Evolutionary conservation across 2,329 filamentous ascomycete genomes (phyloP).

Genomic region (Sclerotinia minor): DNA sequence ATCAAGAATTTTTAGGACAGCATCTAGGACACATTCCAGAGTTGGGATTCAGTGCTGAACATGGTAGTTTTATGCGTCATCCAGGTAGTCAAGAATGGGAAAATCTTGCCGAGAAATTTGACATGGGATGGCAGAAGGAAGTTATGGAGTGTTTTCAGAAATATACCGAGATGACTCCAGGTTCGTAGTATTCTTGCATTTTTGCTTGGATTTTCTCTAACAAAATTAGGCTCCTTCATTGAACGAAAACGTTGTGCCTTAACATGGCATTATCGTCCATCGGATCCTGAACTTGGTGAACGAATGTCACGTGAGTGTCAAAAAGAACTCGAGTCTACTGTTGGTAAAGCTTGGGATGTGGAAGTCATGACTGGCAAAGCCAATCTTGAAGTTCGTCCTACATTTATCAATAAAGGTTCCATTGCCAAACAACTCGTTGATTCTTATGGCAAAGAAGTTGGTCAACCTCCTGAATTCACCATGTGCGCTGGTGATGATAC

Average conservation of each 20-base stretch:
- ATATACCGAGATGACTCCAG: constrained; percentile 83
- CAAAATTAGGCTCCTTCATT: constrained; percentile 72
- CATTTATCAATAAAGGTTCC: constrained; percentile 97
- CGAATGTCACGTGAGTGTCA: constrained; percentile 81
- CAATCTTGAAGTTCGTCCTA: constrained; percentile 94
- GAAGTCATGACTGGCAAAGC: constrained; percentile 98
- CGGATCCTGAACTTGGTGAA: constrained; percentile 79
- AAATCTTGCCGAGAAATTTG: constrained; percentile 79
- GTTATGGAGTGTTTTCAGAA: constrained; percentile 82
- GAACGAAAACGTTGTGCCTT: constrained; percentile 92
- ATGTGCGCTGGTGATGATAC: constrained; percentile 94
- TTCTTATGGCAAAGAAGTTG: constrained; percentile 60
- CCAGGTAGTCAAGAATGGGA: constrained; percentile 79
- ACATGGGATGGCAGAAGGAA: constrained; percentile 91
- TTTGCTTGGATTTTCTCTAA: constrained; percentile 29
- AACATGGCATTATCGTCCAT: constrained; percentile 95
- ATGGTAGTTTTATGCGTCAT: constrained; percentile 90
- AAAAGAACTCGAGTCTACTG: constrained; percentile 74
- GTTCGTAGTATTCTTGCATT: constrained; percentile 47
- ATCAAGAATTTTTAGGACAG: constrained; percentile 86
- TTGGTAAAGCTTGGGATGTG: constrained; percentile 80
- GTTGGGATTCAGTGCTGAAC: constrained; percentile 93
- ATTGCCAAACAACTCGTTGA: constrained; percentile 82
- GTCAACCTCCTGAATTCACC: constrained; percentile 74
- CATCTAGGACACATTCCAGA: constrained; percentile 89